phyloP scores from a whole-genome alignment of 2,329 filamentous ascomycete genomes.

The Ophiostoma tasmaniense region DNA sequence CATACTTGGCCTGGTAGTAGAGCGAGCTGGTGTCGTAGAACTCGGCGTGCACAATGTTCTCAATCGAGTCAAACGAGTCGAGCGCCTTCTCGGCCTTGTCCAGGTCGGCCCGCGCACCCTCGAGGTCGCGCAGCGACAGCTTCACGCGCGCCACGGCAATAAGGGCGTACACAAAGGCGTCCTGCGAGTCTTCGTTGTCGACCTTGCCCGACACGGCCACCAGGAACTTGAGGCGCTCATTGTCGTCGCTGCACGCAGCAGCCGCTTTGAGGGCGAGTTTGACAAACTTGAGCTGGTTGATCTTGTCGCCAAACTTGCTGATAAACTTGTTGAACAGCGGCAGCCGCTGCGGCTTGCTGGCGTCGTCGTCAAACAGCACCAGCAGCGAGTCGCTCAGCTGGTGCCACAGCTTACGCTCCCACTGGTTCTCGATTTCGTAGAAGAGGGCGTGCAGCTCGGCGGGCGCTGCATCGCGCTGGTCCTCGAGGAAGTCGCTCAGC shows the following conservation, averaged over 20 bases:
- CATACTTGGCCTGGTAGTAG: conserved; percentile 88
- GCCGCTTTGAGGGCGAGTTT: conserved; percentile 81
- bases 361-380: conserved; percentile 75
- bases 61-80: conserved; percentile 87
- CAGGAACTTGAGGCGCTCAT: conserved; percentile 79
- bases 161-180: conserved; percentile 89
- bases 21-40: conserved; percentile 94
- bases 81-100: conserved; percentile 81
- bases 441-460: conserved; percentile 82
- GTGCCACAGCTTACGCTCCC: conserved; percentile 99
- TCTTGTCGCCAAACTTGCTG: conserved; percentile 92
- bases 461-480: conserved; percentile 80
- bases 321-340: conserved; percentile 91
- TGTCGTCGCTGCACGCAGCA: conserved; percentile 75
- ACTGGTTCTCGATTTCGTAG: conserved; percentile 88
- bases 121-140: conserved; percentile 67
- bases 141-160: conserved; percentile 85
- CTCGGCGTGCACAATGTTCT: conserved; percentile 88
- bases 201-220: conserved; percentile 77
- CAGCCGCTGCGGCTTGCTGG: conserved; percentile 77
- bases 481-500: conserved; percentile 84
- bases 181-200: conserved; percentile 84
- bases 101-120: conserved; percentile 78
- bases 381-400: conserved; percentile 87
- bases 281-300: conserved; percentile 97